Evolutionary conservation across 345 rosid genomes (phyloP).

Genomic region (Rhizophora apiculata): DNA sequence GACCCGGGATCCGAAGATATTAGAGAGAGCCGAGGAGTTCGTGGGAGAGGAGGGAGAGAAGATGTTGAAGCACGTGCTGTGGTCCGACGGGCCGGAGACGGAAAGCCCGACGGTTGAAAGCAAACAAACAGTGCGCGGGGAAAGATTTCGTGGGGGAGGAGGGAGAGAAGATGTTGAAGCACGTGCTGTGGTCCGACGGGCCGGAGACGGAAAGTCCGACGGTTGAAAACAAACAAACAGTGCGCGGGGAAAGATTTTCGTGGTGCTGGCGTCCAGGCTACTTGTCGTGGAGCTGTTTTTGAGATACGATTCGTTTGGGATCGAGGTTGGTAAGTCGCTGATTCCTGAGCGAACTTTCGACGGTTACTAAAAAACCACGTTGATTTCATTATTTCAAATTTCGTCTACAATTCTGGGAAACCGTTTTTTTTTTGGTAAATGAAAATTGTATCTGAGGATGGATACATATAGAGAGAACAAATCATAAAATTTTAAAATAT

Average conservation of each 20-base stretch:
- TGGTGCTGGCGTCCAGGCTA: conserved; percentile 63
- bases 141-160: conserved; percentile 79
- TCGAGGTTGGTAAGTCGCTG: conserved; percentile 48
- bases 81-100: conserved; percentile 92
- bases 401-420: too few species aligned
- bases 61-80: conserved; percentile 61
- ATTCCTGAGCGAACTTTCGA: neutral
- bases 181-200: conserved; percentile 95
- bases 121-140: conserved; percentile 90
- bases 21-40: conserved; percentile 67
- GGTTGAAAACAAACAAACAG: conserved; percentile 71
- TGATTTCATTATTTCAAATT: too few species aligned
- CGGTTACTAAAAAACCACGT: too few species aligned
- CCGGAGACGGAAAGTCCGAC: conserved; percentile 68
- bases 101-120: conserved; percentile 50
- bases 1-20: conserved; percentile 73
- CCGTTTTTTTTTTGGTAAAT: too few species aligned
- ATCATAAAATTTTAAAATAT: too few species aligned
- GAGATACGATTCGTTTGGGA: conserved; percentile 77
- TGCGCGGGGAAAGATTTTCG: conserved; percentile 87
- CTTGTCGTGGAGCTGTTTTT: conserved; percentile 70
- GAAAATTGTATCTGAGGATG: too few species aligned
- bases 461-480: too few species aligned
- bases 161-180: conserved; percentile 57
- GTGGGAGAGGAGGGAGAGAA: conserved; percentile 73